phyloP scores from a whole-genome alignment of 306 rosid species.

The Rosa chinensis region DNA sequence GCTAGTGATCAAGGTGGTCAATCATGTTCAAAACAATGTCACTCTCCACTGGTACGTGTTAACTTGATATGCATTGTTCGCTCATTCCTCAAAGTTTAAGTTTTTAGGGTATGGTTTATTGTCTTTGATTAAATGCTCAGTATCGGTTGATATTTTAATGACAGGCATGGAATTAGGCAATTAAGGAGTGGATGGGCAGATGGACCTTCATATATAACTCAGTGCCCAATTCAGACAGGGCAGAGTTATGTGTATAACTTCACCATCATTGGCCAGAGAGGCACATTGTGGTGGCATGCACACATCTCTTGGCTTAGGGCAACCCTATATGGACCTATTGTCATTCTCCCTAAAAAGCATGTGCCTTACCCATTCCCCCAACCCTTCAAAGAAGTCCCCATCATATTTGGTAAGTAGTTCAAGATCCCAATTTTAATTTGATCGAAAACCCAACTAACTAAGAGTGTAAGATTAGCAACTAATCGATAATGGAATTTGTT shows the following conservation, averaged over 20 bases:
- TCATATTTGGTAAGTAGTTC: slow-evolving; percentile 46
- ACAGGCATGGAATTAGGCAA: slow-evolving; percentile 68
- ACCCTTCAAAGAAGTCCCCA: slow-evolving; percentile 65
- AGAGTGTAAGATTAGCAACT: neutral
- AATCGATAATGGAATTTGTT: neutral
- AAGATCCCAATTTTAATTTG: neutral
- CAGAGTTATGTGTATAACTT: slow-evolving; percentile 61
- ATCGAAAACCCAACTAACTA: neutral
- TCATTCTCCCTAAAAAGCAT: slow-evolving; percentile 67
- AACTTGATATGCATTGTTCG: neutral
- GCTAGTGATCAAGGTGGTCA: slow-evolving; percentile 55
- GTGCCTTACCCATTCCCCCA: slow-evolving; percentile 63
- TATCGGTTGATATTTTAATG: neutral
- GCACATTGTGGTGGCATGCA: slow-evolving; percentile 79
- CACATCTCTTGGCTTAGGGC: slow-evolving; percentile 77
- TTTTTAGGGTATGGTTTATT: too few species aligned
- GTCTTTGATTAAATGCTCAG: neutral
- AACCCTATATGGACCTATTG: slow-evolving; percentile 62
- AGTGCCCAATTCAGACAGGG: slow-evolving; percentile 69
- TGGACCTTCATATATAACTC: slow-evolving; percentile 74
- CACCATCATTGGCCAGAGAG: slow-evolving; percentile 60
- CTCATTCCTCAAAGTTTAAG: neutral
- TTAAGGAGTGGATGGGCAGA: slow-evolving; percentile 72
- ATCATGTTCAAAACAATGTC: slow-evolving; percentile 56
- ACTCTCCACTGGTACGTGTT: slow-evolving; percentile 57